Base-by-base conservation (phyloP, 352 stramenopile species). In the Bremia lactucae region DNA sequence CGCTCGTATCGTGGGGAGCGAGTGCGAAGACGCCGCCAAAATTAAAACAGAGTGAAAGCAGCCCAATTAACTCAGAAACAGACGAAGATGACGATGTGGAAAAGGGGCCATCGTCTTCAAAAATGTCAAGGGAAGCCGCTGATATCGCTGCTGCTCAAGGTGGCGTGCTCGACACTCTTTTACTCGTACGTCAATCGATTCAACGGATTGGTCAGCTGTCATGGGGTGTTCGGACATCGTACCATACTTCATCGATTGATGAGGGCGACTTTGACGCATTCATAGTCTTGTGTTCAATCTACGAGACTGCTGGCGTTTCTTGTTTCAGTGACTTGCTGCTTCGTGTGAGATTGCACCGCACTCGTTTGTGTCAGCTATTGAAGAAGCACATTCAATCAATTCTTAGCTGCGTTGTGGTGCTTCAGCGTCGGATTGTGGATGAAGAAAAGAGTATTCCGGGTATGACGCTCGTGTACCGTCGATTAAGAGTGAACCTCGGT, bases 231-330 rank as follows among this genome's bases (percentile, higher is more conserved):
- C 76, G 79, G 5, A 89, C 79, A 4, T 87, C 79, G n/a, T 82
- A 72, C 39, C 76, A 92, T 49, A 92, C 79, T 29, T 82, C 74
- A 7, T 79, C 73, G 7, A 83, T 87, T 51, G 79, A 92, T 23
- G 74, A 88, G 38, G 68, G 72, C n/a, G 67, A 80, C 41, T 87
- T 87, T 41, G 76, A 92, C 26, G 79, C 76, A 15, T 92, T 84
- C 43, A 81, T 87, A 21, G 78, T 87, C 41, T 43, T 92, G 16
- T 92, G 79, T 51, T 87, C 76, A n/a, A 88, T 92, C 28, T 92
- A 92, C 41, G 62, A 83, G 36, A 55, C 52, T 16, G 62, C 69
- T 18, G 70, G 71, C 2, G 76, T 92, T 1, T 41, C 57, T 26
- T 87, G 74, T 20, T 65, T 70, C 4, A 79, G 62, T 37, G 78